These are phyloP conservation scores for Oropetium thomaeum DNA, from an alignment of 176 grass and related monocot genomes.

Conservation along the genomic window DNA sequence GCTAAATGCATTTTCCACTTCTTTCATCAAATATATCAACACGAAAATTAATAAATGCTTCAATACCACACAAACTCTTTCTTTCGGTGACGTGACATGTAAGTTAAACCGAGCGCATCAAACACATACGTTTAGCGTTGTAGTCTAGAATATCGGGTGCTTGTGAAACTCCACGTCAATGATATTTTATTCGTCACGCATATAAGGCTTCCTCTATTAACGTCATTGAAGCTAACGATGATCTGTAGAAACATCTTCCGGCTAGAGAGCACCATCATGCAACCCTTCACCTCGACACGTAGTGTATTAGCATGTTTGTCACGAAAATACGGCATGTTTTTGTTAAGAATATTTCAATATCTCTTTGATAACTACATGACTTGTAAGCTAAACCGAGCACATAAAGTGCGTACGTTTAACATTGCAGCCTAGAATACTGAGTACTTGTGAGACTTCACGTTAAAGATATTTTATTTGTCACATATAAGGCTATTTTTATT, in stretches of 20 bases:
- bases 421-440: too few species aligned
- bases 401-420: too few species aligned
- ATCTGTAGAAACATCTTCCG: background rate
- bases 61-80: too few species aligned
- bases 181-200: background rate
- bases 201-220: background rate
- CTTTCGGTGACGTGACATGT: too few species aligned
- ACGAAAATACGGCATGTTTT: fast-evolving
- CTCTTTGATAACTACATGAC: fast-evolving
- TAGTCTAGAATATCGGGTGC: background rate
- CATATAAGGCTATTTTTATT: background rate
- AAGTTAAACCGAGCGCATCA: too few species aligned
- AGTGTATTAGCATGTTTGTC: fast-evolving
- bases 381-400: too few species aligned
- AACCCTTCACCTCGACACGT: background rate
- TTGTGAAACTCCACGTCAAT: background rate
- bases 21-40: background rate
- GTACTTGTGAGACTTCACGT: background rate
- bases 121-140: too few species aligned
- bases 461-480: background rate
- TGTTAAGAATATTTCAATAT: background rate
- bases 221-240: background rate
- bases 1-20: background rate
- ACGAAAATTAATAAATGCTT: background rate
- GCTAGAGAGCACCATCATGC: background rate